Percentiles rank a stretch among this genome's conserved stretches.
Conservation (phyloP, 352 stramenopile genomes). For the Thalassiosira livingstoniorum region DNA sequence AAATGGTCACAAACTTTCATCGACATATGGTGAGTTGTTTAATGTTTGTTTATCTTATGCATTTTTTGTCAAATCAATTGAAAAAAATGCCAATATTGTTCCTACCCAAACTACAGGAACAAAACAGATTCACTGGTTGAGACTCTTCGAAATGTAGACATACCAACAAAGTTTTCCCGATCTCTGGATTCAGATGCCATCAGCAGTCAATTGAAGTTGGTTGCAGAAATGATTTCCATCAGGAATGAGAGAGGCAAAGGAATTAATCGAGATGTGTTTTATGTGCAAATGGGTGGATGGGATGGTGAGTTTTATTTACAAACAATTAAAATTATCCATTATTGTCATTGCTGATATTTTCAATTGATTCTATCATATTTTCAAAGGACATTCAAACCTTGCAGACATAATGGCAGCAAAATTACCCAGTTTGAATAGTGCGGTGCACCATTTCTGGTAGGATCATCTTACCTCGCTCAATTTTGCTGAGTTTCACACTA, state of each 20-base stretch:
- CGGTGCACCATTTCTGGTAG: conserved; percentile 66
- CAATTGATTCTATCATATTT: no score
- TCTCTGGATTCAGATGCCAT: conserved; percentile 43
- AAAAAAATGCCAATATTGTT: not conserved
- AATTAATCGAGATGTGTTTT: conserved; percentile 77
- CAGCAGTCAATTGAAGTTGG: conserved; percentile 63
- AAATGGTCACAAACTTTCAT: conserved; percentile 63
- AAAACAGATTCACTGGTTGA: conserved; percentile 65
- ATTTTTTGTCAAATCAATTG: not conserved
- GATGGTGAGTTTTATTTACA: not conserved
- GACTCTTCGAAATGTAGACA: conserved; percentile 30
- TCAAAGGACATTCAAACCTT: conserved; percentile 79
- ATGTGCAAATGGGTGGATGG: conserved; percentile 53
- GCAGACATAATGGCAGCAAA: conserved; percentile 56
- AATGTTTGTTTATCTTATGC: conserved; percentile 21
- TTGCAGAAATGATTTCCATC: conserved; percentile 74
- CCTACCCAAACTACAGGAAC: not conserved
- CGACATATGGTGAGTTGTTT: conserved; percentile 50
- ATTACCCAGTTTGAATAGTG: conserved; percentile 67
- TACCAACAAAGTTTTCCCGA: conserved; percentile 50
- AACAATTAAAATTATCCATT: no score
- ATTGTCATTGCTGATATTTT: no score
- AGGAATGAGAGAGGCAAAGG: conserved; percentile 65
- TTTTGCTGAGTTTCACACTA: no score
- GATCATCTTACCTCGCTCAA: no score